These are phyloP conservation scores for Croton laevigatus DNA, from an alignment of 441 rosid species.

Conservation along the genomic window DNA sequence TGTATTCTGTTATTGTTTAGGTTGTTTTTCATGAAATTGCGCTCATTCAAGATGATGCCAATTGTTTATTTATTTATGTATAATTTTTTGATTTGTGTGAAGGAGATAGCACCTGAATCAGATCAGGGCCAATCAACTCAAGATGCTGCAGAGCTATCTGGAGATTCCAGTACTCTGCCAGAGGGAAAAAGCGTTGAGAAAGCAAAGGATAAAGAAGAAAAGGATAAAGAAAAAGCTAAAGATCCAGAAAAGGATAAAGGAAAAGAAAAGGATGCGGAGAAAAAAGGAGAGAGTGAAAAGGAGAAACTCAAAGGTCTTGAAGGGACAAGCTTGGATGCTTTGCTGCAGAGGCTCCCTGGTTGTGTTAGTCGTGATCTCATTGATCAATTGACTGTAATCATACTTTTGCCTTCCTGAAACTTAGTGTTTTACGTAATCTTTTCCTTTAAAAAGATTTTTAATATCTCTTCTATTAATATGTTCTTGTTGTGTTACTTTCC, in stretches of 20 bases:
- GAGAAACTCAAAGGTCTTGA: slow-evolving; percentile 87
- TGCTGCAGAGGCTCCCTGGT: slow-evolving; percentile 94
- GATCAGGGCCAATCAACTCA: slow-evolving; percentile 56
- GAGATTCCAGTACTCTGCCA: slow-evolving; percentile 51
- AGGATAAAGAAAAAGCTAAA: slow-evolving; percentile 71
- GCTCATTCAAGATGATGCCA: slow-evolving; percentile 6
- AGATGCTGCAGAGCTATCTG: slow-evolving; percentile 56
- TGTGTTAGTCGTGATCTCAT: slow-evolving; percentile 98
- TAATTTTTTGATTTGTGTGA: slow-evolving; percentile 19
- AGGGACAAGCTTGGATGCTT: slow-evolving; percentile 91
- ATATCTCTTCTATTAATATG: neutral
- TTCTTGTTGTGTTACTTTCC: slow-evolving; percentile 13
- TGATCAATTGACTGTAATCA: slow-evolving; percentile 85
- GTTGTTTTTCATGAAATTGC: neutral
- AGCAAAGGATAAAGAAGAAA: slow-evolving; percentile 85
- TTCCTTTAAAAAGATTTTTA: neutral
- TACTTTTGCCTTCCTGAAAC: slow-evolving; percentile 18
- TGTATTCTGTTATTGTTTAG: neutral
- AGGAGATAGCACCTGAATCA: slow-evolving; percentile 73
- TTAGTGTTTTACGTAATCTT: slow-evolving; percentile 15
- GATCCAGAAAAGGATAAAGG: slow-evolving; percentile 71
- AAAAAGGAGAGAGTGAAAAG: slow-evolving; percentile 76
- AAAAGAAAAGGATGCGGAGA: slow-evolving; percentile 82
- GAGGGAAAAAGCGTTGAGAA: slow-evolving; percentile 64
- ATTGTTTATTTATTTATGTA: neutral